Conservation (phyloP, 2,329 filamentous ascomycete genomes). For the Curvularia lunata region DNA sequence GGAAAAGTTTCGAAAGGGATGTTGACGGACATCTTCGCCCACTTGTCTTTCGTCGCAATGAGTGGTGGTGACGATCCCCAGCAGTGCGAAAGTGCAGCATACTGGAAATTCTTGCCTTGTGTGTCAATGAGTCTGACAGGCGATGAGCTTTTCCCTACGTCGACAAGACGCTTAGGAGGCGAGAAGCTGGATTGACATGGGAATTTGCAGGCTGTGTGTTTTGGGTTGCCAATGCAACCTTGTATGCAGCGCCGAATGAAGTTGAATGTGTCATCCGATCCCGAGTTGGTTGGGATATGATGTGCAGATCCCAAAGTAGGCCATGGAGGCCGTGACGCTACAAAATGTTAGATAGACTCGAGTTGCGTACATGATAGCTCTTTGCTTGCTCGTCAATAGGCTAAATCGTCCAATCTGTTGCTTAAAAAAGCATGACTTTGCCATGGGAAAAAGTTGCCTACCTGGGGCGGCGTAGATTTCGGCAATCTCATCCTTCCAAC, state of each 20-base stretch:
- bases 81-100: slow-evolving; percentile 42
- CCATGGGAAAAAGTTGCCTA: slow-evolving; percentile 21
- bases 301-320: slow-evolving; percentile 39
- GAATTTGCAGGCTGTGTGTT: slow-evolving; percentile 36
- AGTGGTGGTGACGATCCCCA: slow-evolving; percentile 37
- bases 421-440: neutral
- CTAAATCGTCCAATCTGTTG: neutral
- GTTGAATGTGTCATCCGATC: slow-evolving; percentile 43
- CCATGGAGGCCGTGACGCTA: slow-evolving; percentile 41
- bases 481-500: slow-evolving; percentile 30
- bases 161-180: slow-evolving; percentile 39
- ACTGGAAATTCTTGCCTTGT: slow-evolving; percentile 37
- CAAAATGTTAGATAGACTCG: slow-evolving; percentile 13
- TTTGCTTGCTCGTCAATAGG: neutral
- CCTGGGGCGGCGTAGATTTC: slow-evolving; percentile 41
- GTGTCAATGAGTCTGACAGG: slow-evolving; percentile 45
- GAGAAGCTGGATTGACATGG: slow-evolving; percentile 26
- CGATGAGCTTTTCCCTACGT: slow-evolving; percentile 38
- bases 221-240: slow-evolving; percentile 41
- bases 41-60: slow-evolving; percentile 38
- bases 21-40: slow-evolving; percentile 32
- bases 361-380: neutral
- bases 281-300: slow-evolving; percentile 38
- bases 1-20: slow-evolving; percentile 38
- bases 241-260: slow-evolving; percentile 43